Evolutionary conservation across 208 protist species (phyloP).

Genomic region (Leishmania braziliensis): DNA sequence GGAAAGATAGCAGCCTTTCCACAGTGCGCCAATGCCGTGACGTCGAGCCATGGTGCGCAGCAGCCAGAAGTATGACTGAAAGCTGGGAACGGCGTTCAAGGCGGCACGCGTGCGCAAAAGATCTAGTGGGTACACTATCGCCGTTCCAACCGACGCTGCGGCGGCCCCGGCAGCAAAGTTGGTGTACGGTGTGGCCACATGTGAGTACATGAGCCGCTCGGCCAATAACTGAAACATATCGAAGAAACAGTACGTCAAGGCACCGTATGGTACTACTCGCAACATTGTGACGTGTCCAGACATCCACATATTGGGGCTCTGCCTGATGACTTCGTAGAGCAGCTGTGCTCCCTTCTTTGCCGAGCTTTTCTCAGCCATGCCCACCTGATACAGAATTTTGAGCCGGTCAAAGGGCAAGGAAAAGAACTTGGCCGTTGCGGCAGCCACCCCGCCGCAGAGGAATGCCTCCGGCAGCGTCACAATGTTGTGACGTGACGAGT

Average conservation of each 20-base stretch:
- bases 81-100: conserved; percentile 47
- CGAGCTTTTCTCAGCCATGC: conserved; percentile 41
- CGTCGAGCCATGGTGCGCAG: conserved; percentile 63
- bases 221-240: conserved; percentile 87
- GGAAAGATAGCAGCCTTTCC: conserved; percentile 84
- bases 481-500: conserved; percentile 42
- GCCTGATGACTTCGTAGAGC: conserved; percentile 51
- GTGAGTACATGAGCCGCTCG: conserved; percentile 73
- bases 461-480: conserved; percentile 79
- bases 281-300: conserved; percentile 92
- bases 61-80: conserved; percentile 81
- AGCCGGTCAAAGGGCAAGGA: conserved; percentile 92
- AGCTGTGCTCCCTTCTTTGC: conserved; percentile 37
- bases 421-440: conserved; percentile 87
- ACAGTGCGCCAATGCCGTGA: conserved; percentile 62
- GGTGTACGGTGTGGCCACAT: conserved; percentile 63
- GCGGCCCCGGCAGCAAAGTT: conserved; percentile 84
- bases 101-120: conserved; percentile 85
- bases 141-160: conserved; percentile 83
- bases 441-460: conserved; percentile 90
- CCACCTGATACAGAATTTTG: conserved; percentile 95
- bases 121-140: conserved; percentile 93
- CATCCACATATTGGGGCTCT: conserved; percentile 85
- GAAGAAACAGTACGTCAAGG: conserved; percentile 92
- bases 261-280: conserved; percentile 93